Evolutionary conservation across 495 filamentous ascomycete species (phyloP), one percentile per base, ranked within the genome.

Genomic region (Acidiella bohemica): DNA sequence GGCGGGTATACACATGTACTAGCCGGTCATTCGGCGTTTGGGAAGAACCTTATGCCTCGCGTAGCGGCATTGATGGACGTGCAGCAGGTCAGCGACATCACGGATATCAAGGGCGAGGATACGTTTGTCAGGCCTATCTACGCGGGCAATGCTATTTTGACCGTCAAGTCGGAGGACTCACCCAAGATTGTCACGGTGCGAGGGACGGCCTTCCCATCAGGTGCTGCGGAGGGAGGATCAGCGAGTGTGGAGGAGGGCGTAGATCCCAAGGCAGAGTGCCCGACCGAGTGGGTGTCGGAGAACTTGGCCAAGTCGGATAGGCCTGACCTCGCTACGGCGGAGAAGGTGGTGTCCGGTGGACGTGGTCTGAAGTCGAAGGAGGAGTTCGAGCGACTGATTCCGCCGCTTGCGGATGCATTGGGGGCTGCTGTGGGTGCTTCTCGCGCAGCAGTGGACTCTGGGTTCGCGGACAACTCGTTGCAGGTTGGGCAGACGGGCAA

Each of bases 401-500:
- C 80, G 19, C 86, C 92, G 11, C 67, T 97, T 19, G 90, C 90
- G 12, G 90, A 97, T 57, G 72, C 83, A 2, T 69, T 97, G 8
- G 86, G 86, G 20, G 90, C 90, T 5, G 90, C 90, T 10, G 83
- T 97, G 47, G 90, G 90, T 53, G 90, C 90, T 25, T 92, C 84
- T 22, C 76, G 90, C 49, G 90, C 90, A 11, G 90, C 90, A 3
- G 92, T 97, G 11, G 90, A 97, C 65, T 88, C 84, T 47, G 90
- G 90, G 10, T 97, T 94, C 54, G 92, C 92, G n/a, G 90, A 97
- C 63, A 97, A 97, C 73, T 93, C 84, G 64, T 64, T 97, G 55
- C 90, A 97, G 64, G 85, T 97, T 47, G 90, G 90, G 9, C 90
- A 97, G 66, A 97, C 90, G 5, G 90, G 90, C 45, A 97, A 97